Base-by-base conservation (phyloP, 2,329 filamentous ascomycete genomes). In the Magnaporthales sp. region DNA sequence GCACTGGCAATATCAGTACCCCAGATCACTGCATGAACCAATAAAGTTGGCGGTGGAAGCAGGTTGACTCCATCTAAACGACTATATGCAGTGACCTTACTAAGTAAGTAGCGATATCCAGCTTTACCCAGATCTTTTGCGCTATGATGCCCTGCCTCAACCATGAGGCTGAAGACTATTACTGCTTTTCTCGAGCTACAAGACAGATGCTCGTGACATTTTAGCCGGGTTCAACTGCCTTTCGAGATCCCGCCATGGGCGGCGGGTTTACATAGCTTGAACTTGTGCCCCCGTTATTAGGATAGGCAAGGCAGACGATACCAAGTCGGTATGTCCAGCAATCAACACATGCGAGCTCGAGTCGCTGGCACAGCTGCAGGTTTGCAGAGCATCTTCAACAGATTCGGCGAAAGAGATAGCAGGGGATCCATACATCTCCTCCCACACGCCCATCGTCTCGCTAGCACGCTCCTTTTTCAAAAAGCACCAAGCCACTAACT, bases 271-370 rank as follows among this genome's bases (percentile, higher is more conserved):
- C n/a, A 19, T 46, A 46, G 15, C 5, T 46, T 46, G 19, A 46
- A 46, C 5, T 46, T 46, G n/a, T 13, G n/a, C 38, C 38, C 38
- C 38, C 38, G 38, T n/a, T n/a, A n/a, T 46, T 6, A 46, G 5
- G 19, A 46, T 19, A 13, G 38, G 38, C 15, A 66, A 67, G 19
- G 69, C 70, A 11, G 68, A 70, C 31, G 65, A 69, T 24, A 65
- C 63, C 29, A 65, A 54, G 26, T 65, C 19, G n/a, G 51, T 30
- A 27, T 46, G 31, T n/a, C 51, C 51, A 54, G 31, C 27, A 31
- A 65, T 56, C 15, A 65, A 10, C 8, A 65, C 27, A 58, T 65
- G 51, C 15, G 51, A 58, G 8, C 63, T 46, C 9, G n/a, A 19
- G 13, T 46, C 10, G n/a, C 29, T 29, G 2, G 15, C 29, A 6